phyloP scores from a whole-genome alignment of 768 basidiomycete species.

The Russula ochroleuca region DNA sequence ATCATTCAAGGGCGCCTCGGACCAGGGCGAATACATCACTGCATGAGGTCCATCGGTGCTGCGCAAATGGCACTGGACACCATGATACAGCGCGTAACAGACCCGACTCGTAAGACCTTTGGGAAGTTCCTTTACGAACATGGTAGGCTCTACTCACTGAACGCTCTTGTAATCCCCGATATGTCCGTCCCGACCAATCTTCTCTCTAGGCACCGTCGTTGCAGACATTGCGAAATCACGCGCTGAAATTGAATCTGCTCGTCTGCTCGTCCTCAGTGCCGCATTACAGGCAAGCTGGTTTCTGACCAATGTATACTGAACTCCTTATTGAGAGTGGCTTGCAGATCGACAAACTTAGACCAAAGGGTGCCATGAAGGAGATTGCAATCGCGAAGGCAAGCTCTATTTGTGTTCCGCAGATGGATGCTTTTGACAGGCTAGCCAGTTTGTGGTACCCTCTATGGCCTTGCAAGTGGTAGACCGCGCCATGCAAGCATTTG shows the following conservation, averaged over 20 bases:
- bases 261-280: conserved; percentile 87
- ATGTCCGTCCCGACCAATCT: not conserved
- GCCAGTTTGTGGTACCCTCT: conserved; percentile 85
- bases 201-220: conserved; percentile 69
- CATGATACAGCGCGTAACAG: conserved; percentile 90
- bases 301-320: not conserved
- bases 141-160: conserved; percentile 44
- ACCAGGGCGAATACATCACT: conserved; percentile 94
- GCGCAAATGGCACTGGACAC: conserved; percentile 82
- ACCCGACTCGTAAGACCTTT: conserved; percentile 87
- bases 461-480: conserved; percentile 89
- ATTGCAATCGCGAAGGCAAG: conserved; percentile 94
- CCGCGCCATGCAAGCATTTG: conserved; percentile 92
- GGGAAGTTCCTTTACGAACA: conserved; percentile 90
- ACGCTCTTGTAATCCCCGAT: not conserved
- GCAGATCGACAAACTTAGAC: conserved; percentile 84
- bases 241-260: conserved; percentile 85
- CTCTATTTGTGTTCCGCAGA: not conserved
- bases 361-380: conserved; percentile 95
- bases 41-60: conserved; percentile 94
- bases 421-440: not conserved
- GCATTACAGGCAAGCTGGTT: conserved; percentile 61
- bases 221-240: conserved; percentile 89
- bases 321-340: not conserved
- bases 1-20: conserved; percentile 96